Percentiles rank a stretch among this genome's conserved stretches.
phyloP scores from a whole-genome alignment of 2,329 filamentous ascomycete genomes.

The Graphilbum sp. region DNA sequence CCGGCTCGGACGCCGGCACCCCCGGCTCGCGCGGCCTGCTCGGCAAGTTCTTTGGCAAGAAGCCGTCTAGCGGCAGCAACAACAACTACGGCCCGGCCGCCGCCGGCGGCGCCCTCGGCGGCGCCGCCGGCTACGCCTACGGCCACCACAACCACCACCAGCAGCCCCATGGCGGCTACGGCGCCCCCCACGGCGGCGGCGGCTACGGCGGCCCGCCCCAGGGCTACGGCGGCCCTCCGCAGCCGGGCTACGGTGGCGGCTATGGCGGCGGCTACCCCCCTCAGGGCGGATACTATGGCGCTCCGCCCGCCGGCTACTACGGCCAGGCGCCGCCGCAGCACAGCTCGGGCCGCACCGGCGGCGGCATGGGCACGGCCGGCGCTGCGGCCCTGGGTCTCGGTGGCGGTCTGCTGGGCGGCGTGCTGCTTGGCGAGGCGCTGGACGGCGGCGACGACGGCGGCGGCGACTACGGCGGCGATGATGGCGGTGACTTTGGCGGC shows the following conservation, averaged over 20 bases:
- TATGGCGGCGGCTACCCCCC: constrained; percentile 13
- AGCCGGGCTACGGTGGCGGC: constrained; percentile 19
- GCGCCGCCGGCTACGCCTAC: background rate
- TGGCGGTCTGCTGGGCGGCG: constrained; percentile 66
- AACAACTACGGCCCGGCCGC: background rate
- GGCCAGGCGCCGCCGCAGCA: constrained; percentile 10
- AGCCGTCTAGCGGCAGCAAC: constrained; percentile 12
- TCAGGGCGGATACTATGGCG: constrained; percentile 12
- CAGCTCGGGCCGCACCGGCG: constrained; percentile 2
- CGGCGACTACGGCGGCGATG: constrained; percentile 16
- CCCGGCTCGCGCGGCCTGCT: constrained; percentile 29
- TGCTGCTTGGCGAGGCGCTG: constrained; percentile 51
- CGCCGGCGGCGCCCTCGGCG: background rate
- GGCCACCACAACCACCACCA: constrained; percentile 6
- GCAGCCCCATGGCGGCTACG: constrained; percentile 11
- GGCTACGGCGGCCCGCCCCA: constrained; percentile 8
- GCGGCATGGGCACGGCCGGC: constrained; percentile 49
- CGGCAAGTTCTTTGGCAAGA: constrained; percentile 35
- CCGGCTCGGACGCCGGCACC: background rate
- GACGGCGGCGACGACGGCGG: constrained; percentile 32
- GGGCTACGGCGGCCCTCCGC: constrained; percentile 11
- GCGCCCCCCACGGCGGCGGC: background rate
- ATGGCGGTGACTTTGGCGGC: constrained; percentile 18
- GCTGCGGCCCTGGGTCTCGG: constrained; percentile 65
- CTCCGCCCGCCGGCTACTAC: constrained; percentile 1